Percentiles rank a stretch among this genome's conserved stretches.
phyloP scores from a whole-genome alignment of 768 basidiomycete genomes.

The Pholiota molesta region DNA sequence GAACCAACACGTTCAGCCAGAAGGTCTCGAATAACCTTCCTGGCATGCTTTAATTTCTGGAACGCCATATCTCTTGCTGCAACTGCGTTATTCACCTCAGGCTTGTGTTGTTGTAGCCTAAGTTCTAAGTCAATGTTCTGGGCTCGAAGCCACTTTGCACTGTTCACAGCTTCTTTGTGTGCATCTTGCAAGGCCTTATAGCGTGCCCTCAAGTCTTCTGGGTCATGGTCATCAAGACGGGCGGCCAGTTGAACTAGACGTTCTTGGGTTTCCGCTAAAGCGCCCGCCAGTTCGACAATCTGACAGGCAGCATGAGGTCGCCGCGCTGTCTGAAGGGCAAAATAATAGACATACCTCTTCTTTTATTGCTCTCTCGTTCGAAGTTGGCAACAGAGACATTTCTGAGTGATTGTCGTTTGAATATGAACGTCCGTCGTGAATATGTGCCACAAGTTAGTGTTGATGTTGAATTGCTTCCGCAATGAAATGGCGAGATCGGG shows the following conservation, averaged over 20 bases:
- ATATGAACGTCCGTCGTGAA: not conserved
- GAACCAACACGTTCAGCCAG: slow-evolving; percentile 43
- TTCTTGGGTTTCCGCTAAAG: slow-evolving; percentile 19
- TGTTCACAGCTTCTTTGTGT: slow-evolving; percentile 26
- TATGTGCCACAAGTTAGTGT: not conserved
- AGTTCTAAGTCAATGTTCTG: slow-evolving; percentile 38
- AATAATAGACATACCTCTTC: slow-evolving; percentile 21
- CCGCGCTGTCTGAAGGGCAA: not conserved
- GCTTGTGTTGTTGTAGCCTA: slow-evolving; percentile 25
- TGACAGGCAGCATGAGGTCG: slow-evolving; percentile 4
- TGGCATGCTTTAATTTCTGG: slow-evolving; percentile 37
- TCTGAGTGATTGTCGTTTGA: not conserved
- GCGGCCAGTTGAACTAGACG: slow-evolving; percentile 18
- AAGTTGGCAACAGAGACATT: slow-evolving; percentile 15
- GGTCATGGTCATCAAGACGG: slow-evolving; percentile 17
- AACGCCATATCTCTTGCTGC: slow-evolving; percentile 35
- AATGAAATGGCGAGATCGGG: slow-evolving; percentile 12
- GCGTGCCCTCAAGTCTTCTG: slow-evolving; percentile 25
- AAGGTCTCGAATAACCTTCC: slow-evolving; percentile 44
- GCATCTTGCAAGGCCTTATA: slow-evolving; percentile 41
- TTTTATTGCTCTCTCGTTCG: slow-evolving; percentile 13
- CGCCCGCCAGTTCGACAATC: slow-evolving; percentile 22
- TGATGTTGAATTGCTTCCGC: slow-evolving; percentile 19
- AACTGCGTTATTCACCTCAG: slow-evolving; percentile 35
- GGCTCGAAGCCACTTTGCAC: slow-evolving; percentile 29